These are phyloP conservation scores for Setaria viridis DNA, from an alignment of 202 grass and related monocot species.

Conservation along the genomic window DNA sequence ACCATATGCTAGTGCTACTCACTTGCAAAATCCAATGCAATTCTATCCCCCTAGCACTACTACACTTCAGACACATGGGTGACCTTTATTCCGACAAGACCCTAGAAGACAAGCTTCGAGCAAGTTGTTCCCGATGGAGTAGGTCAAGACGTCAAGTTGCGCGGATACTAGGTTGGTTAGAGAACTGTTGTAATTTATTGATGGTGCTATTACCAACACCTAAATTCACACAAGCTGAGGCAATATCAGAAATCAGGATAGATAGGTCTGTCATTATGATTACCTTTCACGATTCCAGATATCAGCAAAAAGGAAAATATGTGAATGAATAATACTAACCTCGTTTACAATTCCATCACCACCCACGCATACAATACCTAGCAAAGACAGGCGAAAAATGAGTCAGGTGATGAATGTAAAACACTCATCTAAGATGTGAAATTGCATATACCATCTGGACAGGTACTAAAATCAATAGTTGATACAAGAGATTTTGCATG, in stretches of 20 bases:
- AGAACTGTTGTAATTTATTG: constrained; percentile 24
- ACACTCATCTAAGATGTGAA: constrained; percentile 44
- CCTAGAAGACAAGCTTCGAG: constrained; percentile 11
- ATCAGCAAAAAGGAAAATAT: constrained; percentile 14
- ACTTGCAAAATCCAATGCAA: not conserved
- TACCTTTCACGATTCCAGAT: not conserved
- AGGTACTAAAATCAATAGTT: constrained; percentile 74
- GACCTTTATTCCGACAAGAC: not conserved
- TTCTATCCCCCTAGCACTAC: not conserved
- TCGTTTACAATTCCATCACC: constrained; percentile 92
- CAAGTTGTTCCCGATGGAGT: not conserved
- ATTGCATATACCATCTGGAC: constrained; percentile 72
- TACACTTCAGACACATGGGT: not conserved
- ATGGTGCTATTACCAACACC: constrained; percentile 1
- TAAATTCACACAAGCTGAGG: constrained; percentile 1
- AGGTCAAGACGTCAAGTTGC: not conserved
- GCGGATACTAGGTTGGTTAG: constrained; percentile 31
- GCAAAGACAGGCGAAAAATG: constrained; percentile 33
- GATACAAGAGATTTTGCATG: constrained; percentile 82
- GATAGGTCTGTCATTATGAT: constrained; percentile 31
- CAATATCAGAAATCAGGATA: constrained; percentile 26
- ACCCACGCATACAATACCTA: constrained; percentile 87
- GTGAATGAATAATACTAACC: constrained; percentile 56
- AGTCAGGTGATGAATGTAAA: constrained; percentile 45
- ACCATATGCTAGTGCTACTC: not conserved